Evolutionary conservation across 2,329 filamentous ascomycete species (phyloP).

Genomic region (Colletotrichum godetiae): DNA sequence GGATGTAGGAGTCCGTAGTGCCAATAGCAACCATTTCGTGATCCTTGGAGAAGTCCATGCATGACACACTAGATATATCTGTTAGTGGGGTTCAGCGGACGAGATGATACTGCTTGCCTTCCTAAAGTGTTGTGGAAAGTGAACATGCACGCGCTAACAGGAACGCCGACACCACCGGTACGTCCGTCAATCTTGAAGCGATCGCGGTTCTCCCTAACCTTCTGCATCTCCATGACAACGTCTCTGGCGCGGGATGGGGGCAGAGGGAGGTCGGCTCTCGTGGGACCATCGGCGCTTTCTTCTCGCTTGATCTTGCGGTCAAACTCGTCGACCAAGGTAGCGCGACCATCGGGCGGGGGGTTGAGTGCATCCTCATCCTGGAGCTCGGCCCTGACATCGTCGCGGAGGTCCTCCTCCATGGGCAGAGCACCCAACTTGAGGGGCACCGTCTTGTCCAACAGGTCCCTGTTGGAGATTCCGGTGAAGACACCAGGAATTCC

Average conservation of each 20-base stretch:
- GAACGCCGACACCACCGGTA: constrained; percentile 84
- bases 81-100: not conserved
- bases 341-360: constrained; percentile 76
- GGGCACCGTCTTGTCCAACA: constrained; percentile 65
- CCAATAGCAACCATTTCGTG: constrained; percentile 87
- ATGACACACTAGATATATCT: constrained; percentile 74
- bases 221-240: constrained; percentile 93
- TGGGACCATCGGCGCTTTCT: constrained; percentile 86
- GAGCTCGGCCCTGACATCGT: constrained; percentile 88
- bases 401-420: constrained; percentile 83
- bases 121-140: constrained; percentile 98
- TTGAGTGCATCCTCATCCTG: constrained; percentile 85
- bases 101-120: constrained; percentile 65
- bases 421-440: constrained; percentile 85
- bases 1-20: constrained; percentile 94
- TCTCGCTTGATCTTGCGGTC: constrained; percentile 90
- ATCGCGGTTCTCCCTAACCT: constrained; percentile 92
- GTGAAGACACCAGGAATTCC: constrained; percentile 73
- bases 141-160: constrained; percentile 94
- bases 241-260: constrained; percentile 90
- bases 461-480: constrained; percentile 70
- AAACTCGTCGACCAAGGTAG: constrained; percentile 86
- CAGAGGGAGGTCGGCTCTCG: constrained; percentile 82
- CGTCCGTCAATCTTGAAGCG: constrained; percentile 88
- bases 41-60: constrained; percentile 95